phyloP scores from a whole-genome alignment of 306 rosid genomes.

The Pueraria montana region DNA sequence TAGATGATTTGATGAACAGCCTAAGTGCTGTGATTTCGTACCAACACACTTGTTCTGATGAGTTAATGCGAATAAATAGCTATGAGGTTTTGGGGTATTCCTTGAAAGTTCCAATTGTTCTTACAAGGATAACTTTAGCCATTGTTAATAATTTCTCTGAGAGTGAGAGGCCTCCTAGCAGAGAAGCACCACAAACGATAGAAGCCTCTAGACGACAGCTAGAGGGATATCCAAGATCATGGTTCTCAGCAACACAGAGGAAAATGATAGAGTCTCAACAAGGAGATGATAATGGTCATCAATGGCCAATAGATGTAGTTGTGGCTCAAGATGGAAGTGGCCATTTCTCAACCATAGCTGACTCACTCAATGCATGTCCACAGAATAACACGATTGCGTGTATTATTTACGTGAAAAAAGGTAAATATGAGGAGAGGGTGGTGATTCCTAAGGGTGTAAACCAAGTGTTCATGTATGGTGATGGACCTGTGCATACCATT shows the following conservation, averaged over 20 bases:
- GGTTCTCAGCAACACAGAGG: neutral
- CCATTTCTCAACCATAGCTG: constrained; percentile 31
- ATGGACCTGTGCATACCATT: constrained; percentile 38
- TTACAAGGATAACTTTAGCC: constrained; percentile 47
- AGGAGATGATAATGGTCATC: neutral
- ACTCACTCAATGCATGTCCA: constrained; percentile 37
- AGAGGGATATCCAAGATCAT: neutral
- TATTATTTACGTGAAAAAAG: constrained; percentile 44
- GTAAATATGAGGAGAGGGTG: constrained; percentile 42
- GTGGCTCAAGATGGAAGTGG: constrained; percentile 53
- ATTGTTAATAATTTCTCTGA: constrained; percentile 22
- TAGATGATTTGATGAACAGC: constrained; percentile 18
- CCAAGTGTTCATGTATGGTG: constrained; percentile 52
- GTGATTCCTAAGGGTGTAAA: constrained; percentile 43
- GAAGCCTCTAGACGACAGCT: no score
- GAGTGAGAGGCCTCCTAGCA: neutral
- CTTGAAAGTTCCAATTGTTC: constrained; percentile 24
- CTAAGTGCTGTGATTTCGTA: constrained; percentile 52
- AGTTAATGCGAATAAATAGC: constrained; percentile 17
- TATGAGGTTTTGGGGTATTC: constrained; percentile 16
- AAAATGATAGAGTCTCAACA: neutral
- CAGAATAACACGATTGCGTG: constrained; percentile 4
- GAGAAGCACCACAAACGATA: no score
- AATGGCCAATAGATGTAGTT: neutral
- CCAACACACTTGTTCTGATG: constrained; percentile 48